Conservation (phyloP, 2,329 filamentous ascomycete genomes). For the Byssochlamys sp. region DNA sequence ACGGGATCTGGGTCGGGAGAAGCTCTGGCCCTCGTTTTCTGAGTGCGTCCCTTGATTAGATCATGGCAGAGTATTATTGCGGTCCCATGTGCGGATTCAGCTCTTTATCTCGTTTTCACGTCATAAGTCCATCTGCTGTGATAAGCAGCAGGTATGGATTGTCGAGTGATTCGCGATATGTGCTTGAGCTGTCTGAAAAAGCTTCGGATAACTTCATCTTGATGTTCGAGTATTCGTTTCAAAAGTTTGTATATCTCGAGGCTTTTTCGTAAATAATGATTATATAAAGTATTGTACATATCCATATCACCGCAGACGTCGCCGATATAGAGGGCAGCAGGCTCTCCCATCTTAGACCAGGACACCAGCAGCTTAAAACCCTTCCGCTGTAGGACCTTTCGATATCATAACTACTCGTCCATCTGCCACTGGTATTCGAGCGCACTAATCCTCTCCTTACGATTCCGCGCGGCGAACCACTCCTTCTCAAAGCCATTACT, state of each 20-base stretch:
- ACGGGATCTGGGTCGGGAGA: too few species aligned
- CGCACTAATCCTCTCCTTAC: slow-evolving; percentile 63
- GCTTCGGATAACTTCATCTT: not conserved
- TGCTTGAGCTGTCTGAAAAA: too few species aligned
- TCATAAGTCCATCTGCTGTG: too few species aligned
- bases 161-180: too few species aligned
- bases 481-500: slow-evolving; percentile 88
- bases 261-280: not conserved
- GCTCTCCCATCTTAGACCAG: too few species aligned
- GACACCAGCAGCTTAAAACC: too few species aligned
- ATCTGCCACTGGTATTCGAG: slow-evolving; percentile 92
- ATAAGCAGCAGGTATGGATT: too few species aligned
- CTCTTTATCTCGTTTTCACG: too few species aligned
- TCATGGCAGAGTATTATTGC: too few species aligned
- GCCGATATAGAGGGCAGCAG: not conserved
- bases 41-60: too few species aligned
- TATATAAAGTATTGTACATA: not conserved
- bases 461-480: slow-evolving; percentile 80
- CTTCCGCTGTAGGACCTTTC: not conserved
- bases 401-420: slow-evolving; percentile 56
- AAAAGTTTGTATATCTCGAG: not conserved
- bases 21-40: too few species aligned
- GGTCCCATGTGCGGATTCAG: too few species aligned
- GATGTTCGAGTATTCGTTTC: not conserved
- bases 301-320: not conserved